These are phyloP conservation scores for Pilaira anomala DNA, from an alignment of 192 early-diverging fungal genomes.

Conservation along the genomic window DNA sequence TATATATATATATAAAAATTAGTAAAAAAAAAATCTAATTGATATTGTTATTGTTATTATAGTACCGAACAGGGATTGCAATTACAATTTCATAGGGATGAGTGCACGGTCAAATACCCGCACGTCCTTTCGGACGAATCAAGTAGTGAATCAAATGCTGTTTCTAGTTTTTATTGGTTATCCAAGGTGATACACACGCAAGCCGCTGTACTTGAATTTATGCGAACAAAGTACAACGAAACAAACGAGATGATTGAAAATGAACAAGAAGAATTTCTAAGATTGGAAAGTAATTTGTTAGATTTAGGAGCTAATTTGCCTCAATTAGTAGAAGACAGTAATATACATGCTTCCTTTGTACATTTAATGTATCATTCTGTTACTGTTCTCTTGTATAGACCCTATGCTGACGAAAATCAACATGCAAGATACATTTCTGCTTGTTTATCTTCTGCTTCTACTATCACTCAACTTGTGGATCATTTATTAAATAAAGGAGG, in stretches of 20 bases:
- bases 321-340: background rate
- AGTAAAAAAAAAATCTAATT: background rate
- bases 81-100: slow-evolving; percentile 13
- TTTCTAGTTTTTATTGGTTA: slow-evolving; percentile 25
- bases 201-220: slow-evolving; percentile 16
- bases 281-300: background rate
- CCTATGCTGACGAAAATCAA: slow-evolving; percentile 10
- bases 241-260: background rate
- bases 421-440: background rate
- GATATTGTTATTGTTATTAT: background rate
- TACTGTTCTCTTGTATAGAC: slow-evolving; percentile 19
- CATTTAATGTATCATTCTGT: slow-evolving; percentile 22
- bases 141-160: slow-evolving; percentile 1
- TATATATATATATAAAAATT: background rate
- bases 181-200: slow-evolving; percentile 21
- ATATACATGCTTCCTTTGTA: slow-evolving; percentile 8
- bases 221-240: slow-evolving; percentile 13
- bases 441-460: slow-evolving; percentile 17
- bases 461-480: slow-evolving; percentile 16
- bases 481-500: slow-evolving; percentile 2
- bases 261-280: background rate
- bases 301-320: background rate
- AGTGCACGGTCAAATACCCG: slow-evolving; percentile 27
- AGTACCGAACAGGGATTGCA: slow-evolving; percentile 30
- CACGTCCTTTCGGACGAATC: slow-evolving; percentile 18